phyloP scores from a whole-genome alignment of 495 filamentous ascomycete species.

The Xylaria venustula region DNA sequence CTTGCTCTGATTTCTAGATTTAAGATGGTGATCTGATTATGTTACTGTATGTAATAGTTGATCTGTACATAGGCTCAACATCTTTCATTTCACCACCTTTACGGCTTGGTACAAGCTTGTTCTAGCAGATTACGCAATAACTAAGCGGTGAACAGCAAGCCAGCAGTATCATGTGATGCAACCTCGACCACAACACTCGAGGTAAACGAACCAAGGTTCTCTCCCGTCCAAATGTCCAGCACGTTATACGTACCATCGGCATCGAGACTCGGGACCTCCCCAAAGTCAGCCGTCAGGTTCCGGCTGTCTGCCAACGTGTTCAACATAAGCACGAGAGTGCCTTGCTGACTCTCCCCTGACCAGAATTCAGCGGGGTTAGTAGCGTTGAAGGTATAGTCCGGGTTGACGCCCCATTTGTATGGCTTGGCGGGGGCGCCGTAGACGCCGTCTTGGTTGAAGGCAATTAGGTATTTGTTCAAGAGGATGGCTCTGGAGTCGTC shows the following conservation, averaged over 20 bases:
- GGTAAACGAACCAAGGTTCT: constrained; percentile 45
- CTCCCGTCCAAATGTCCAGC: constrained; percentile 54
- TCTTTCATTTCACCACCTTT: too few relatives aligned
- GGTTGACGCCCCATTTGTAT: constrained; percentile 65
- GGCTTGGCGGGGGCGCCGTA: constrained; percentile 55
- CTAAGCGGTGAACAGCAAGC: constrained; percentile 22
- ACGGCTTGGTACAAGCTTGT: too few relatives aligned
- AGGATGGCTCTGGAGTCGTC: constrained; percentile 50
- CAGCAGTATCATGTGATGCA: constrained; percentile 50
- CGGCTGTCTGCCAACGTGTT: constrained; percentile 41
- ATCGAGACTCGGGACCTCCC: constrained; percentile 53
- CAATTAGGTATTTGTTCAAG: constrained; percentile 57
- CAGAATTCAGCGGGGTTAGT: constrained; percentile 62
- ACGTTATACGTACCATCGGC: constrained; percentile 43
- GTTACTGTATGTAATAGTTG: too few relatives aligned
- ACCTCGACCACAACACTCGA: constrained; percentile 36
- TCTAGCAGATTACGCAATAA: background rate
- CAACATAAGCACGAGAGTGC: constrained; percentile 55
- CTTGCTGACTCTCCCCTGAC: constrained; percentile 48
- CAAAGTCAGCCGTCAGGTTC: constrained; percentile 46
- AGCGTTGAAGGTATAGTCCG: constrained; percentile 61
- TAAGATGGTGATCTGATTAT: too few relatives aligned
- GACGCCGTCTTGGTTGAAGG: constrained; percentile 60
- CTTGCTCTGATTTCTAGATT: too few relatives aligned
- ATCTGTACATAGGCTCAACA: too few relatives aligned